These are phyloP conservation scores for Globisporangium nagaii DNA, from an alignment of 352 stramenopile species.

Conservation along the genomic window DNA sequence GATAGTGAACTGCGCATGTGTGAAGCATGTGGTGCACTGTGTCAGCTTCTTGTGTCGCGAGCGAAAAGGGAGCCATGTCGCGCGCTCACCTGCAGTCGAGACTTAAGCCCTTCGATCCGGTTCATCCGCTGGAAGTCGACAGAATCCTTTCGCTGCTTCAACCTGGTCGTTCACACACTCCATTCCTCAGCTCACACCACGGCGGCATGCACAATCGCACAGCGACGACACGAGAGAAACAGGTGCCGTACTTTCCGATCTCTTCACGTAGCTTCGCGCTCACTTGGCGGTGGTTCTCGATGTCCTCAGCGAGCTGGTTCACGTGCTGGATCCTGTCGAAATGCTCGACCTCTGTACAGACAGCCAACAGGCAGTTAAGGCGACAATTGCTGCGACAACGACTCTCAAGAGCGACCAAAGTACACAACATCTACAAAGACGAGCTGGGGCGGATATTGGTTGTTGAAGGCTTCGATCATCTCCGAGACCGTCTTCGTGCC, in stretches of 20 bases:
- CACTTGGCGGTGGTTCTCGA: slow-evolving; percentile 65
- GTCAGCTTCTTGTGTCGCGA: not conserved
- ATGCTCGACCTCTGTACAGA: slow-evolving; percentile 53
- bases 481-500: slow-evolving; percentile 73
- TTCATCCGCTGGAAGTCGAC: slow-evolving; percentile 76
- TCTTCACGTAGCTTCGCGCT: slow-evolving; percentile 71
- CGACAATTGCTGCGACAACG: no score
- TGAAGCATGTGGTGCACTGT: no score
- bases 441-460: slow-evolving; percentile 48
- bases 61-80: no score
- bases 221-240: not conserved
- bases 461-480: slow-evolving; percentile 84
- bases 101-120: slow-evolving; percentile 62
- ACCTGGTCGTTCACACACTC: slow-evolving; percentile 18
- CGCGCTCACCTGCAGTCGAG: slow-evolving; percentile 39
- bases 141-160: slow-evolving; percentile 81
- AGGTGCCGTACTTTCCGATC: slow-evolving; percentile 60
- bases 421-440: not conserved
- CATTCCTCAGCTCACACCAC: not conserved
- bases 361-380: slow-evolving; percentile 15
- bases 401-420: no score
- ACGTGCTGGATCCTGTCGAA: slow-evolving; percentile 82
- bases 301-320: slow-evolving; percentile 78
- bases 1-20: slow-evolving; percentile 25
- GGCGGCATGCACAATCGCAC: not conserved